Evolutionary conservation across 2,329 filamentous ascomycete genomes (phyloP).

Genomic region (Fusarium haematococcum): DNA sequence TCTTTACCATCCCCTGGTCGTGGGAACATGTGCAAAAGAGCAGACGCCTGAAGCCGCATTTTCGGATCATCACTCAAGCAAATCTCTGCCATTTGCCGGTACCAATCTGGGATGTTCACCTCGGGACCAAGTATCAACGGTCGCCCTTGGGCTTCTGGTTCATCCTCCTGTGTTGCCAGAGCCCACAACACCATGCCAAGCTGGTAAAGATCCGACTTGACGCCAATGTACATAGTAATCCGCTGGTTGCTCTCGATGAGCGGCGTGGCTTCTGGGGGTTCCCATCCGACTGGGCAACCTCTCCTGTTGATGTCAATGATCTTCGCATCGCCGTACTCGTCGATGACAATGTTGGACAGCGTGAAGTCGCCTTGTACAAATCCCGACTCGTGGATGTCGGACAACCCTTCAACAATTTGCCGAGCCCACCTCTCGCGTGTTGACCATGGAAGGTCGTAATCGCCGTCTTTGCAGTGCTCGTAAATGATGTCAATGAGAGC

Average conservation of each 20-base stretch:
- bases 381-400: slow-evolving; percentile 93
- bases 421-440: slow-evolving; percentile 87
- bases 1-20: slow-evolving; percentile 19
- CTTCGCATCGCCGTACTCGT: slow-evolving; percentile 84
- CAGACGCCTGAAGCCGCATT: slow-evolving; percentile 77
- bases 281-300: slow-evolving; percentile 98
- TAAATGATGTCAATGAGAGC: slow-evolving; percentile 93
- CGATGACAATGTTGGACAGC: slow-evolving; percentile 95
- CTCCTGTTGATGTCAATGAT: slow-evolving; percentile 99
- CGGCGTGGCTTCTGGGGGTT: slow-evolving; percentile 88
- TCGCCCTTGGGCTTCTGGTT: slow-evolving; percentile 83
- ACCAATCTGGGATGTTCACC: slow-evolving; percentile 81
- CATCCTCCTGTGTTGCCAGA: slow-evolving; percentile 86
- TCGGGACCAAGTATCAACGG: slow-evolving; percentile 73
- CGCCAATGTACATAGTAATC: slow-evolving; percentile 96
- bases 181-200: slow-evolving; percentile 98
- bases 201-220: slow-evolving; percentile 97
- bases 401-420: slow-evolving; percentile 89
- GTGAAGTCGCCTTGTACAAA: slow-evolving; percentile 99
- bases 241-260: slow-evolving; percentile 90
- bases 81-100: slow-evolving; percentile 77
- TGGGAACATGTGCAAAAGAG: slow-evolving; percentile 78
- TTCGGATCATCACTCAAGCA: slow-evolving; percentile 83
- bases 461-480: slow-evolving; percentile 72
- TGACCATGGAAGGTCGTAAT: slow-evolving; percentile 72